A percentile compares a stretch with the other conserved stretches of the same genome.
phyloP scores from a whole-genome alignment of 2,329 filamentous ascomycete species.

The Trichoderma sp. region DNA sequence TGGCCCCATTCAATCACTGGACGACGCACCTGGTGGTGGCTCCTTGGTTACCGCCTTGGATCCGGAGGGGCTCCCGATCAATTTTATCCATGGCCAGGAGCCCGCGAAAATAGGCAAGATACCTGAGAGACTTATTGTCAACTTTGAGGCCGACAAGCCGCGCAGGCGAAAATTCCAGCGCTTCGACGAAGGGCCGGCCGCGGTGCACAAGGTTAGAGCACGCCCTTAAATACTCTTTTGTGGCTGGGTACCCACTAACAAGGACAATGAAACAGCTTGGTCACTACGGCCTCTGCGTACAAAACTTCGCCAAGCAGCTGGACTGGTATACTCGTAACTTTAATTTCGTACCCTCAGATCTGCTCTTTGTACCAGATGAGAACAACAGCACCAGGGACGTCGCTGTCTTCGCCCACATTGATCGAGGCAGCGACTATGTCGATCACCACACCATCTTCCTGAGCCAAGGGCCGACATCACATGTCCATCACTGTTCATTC shows the following conservation, averaged over 20 bases:
- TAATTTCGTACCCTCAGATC: constrained; percentile 41
- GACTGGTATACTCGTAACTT: constrained; percentile 40
- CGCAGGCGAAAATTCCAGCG: neutral
- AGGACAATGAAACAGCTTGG: neutral
- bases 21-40: constrained; percentile 21
- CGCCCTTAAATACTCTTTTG: neutral
- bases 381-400: constrained; percentile 20
- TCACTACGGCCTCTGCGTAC: neutral
- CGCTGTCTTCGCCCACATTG: constrained; percentile 52
- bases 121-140: neutral
- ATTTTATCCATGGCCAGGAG: neutral
- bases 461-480: constrained; percentile 25
- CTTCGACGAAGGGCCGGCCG: neutral
- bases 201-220: neutral
- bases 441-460: constrained; percentile 59
- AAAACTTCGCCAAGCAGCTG: constrained; percentile 21
- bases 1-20: neutral
- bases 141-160: neutral
- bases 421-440: constrained; percentile 45
- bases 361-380: constrained; percentile 8
- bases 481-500: constrained; percentile 29
- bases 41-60: constrained; percentile 16
- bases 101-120: neutral
- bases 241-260: neutral
- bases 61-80: constrained; percentile 17